Percentiles rank a stretch among this genome's conserved stretches.
phyloP scores from a whole-genome alignment of 768 basidiomycete species.

The Phlebiopsis flavidoalba region DNA sequence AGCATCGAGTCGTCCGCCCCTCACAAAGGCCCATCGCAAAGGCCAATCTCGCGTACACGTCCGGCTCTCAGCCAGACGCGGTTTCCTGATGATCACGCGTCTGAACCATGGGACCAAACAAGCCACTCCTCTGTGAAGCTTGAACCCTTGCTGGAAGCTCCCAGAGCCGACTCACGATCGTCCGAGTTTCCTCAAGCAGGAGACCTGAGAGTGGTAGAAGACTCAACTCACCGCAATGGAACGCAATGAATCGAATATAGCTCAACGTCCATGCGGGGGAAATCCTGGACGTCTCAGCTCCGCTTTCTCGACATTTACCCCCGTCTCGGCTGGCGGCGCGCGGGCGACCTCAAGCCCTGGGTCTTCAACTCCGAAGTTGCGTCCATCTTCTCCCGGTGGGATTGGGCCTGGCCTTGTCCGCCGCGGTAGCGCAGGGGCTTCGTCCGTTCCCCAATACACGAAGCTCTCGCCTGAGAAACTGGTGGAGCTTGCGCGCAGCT shows the following conservation, averaged over 20 bases:
- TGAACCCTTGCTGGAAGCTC: constrained; percentile 48
- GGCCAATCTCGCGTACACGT: constrained; percentile 21
- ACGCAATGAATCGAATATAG: constrained; percentile 25
- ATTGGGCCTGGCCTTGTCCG: constrained; percentile 5
- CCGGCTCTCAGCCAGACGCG: constrained; percentile 54
- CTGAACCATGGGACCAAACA: constrained; percentile 65
- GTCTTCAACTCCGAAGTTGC: constrained; percentile 30
- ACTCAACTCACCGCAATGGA: constrained; percentile 26
- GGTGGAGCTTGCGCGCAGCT: constrained; percentile 63
- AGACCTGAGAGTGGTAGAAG: constrained; percentile 28
- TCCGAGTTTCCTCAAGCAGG: constrained; percentile 47
- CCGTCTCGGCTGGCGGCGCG: constrained; percentile 19
- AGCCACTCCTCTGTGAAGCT: constrained; percentile 47
- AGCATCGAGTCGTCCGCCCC: constrained; percentile 3
- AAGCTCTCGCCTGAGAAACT: constrained; percentile 70
- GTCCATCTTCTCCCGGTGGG: constrained; percentile 34
- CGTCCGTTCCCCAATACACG: constrained; percentile 32
- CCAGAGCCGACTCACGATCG: constrained; percentile 68
- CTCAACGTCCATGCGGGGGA: constrained; percentile 22
- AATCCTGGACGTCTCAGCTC: constrained; percentile 46
- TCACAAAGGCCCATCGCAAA: constrained; percentile 18
- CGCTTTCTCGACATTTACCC: constrained; percentile 60
- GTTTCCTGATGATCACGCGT: constrained; percentile 62
- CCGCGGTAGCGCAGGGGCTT: constrained; percentile 42
- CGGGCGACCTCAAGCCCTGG: constrained; percentile 26